Percentiles rank a stretch among this genome's conserved stretches.
Conservation (phyloP, 129 eudicot species). For the Mikania micrantha region DNA sequence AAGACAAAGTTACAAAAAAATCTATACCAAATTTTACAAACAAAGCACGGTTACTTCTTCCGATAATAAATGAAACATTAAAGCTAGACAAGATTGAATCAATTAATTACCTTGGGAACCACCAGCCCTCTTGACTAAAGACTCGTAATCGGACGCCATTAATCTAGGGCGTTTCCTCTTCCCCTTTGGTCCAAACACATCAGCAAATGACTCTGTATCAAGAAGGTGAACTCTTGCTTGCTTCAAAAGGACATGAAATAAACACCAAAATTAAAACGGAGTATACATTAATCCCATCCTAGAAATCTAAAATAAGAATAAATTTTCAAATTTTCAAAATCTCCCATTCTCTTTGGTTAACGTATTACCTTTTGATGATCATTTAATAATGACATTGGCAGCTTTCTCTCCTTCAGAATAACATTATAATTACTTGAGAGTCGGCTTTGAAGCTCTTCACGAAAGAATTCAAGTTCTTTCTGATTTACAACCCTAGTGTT, state of each 20-base stretch:
- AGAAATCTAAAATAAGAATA: background rate
- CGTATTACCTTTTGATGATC: constrained; percentile 81
- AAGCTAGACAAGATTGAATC: background rate
- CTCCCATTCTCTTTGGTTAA: background rate
- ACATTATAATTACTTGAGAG: constrained; percentile 67
- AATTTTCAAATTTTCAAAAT: background rate
- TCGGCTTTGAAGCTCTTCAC: constrained; percentile 68
- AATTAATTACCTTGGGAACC: constrained; percentile 76
- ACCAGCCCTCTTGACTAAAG: constrained; percentile 69
- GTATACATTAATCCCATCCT: background rate
- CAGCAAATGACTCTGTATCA: constrained; percentile 81
- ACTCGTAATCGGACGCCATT: constrained; percentile 67
- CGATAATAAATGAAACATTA: background rate
- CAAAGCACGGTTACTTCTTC: background rate
- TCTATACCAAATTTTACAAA: background rate
- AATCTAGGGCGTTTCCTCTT: constrained; percentile 89
- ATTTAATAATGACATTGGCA: constrained; percentile 87
- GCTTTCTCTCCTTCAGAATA: constrained; percentile 71
- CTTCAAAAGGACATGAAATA: constrained; percentile 30
- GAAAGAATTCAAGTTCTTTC: constrained; percentile 73
- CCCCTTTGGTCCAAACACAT: constrained; percentile 90
- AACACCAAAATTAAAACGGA: constrained; percentile 9
- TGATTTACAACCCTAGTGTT: constrained; percentile 73
- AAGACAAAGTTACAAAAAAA: background rate
- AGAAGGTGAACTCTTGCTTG: constrained; percentile 94